Evolutionary conservation across 2,329 filamentous ascomycete species (phyloP).

Genomic region (Ilyonectria destructans): DNA sequence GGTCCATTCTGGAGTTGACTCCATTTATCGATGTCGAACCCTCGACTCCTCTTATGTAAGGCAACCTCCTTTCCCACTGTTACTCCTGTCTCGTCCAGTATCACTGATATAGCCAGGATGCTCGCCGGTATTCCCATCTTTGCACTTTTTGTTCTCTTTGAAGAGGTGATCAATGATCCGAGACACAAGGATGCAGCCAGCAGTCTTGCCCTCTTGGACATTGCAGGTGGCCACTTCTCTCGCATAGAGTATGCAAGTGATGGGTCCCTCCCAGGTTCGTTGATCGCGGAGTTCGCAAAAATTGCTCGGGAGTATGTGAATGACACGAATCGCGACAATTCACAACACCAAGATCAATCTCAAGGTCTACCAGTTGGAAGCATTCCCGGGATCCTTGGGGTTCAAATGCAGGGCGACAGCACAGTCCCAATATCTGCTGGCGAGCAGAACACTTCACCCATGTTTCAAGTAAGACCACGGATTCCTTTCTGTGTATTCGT

Average conservation of each 20-base stretch:
- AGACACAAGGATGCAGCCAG: slow-evolving; percentile 33
- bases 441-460: background rate
- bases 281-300: slow-evolving; percentile 41
- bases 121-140: slow-evolving; percentile 40
- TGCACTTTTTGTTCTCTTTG: slow-evolving; percentile 43
- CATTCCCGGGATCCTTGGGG: background rate
- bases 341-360: slow-evolving; percentile 3
- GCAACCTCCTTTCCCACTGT: background rate
- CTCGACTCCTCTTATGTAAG: slow-evolving; percentile 42
- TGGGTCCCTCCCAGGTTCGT: slow-evolving; percentile 35
- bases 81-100: background rate
- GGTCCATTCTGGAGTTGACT: slow-evolving; percentile 39
- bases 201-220: slow-evolving; percentile 41
- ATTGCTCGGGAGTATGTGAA: slow-evolving; percentile 45
- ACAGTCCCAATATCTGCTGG: background rate
- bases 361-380: background rate
- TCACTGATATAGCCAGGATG: slow-evolving; percentile 34
- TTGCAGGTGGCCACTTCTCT: slow-evolving; percentile 42
- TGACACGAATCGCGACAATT: slow-evolving; percentile 6
- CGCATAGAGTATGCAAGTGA: slow-evolving; percentile 41
- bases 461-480: slow-evolving; percentile 17
- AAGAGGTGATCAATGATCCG: slow-evolving; percentile 41
- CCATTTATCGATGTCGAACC: slow-evolving; percentile 44
- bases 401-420: background rate
- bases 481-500: background rate